Percentiles rank a stretch among this genome's conserved stretches.
Evolutionary conservation across 1,284 basidiomycete species (phyloP).

Genomic region (Naganishia cerealis): DNA sequence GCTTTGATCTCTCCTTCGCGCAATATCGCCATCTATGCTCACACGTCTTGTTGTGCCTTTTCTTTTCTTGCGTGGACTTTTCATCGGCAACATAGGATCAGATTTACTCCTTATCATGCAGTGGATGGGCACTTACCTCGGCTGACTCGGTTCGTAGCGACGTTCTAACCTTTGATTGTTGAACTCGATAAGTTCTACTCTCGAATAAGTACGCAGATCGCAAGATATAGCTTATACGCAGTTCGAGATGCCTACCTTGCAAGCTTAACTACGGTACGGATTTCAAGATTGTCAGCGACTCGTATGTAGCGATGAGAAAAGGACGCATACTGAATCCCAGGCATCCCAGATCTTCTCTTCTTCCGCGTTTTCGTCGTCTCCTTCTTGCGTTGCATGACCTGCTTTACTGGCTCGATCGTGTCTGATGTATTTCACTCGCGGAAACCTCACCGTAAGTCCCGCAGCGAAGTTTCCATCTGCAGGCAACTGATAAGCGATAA

Average conservation of each 20-base stretch:
- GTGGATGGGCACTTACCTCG: not conserved
- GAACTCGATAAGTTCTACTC: slow-evolving; percentile 41
- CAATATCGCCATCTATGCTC: not conserved
- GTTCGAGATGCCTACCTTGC: slow-evolving; percentile 37
- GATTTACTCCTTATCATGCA: not conserved
- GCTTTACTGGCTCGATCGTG: slow-evolving; percentile 43
- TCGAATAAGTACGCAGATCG: not conserved
- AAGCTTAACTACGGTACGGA: slow-evolving; percentile 41
- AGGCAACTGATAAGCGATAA: not conserved
- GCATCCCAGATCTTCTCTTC: slow-evolving; percentile 44
- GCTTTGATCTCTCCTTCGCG: not conserved
- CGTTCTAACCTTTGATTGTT: slow-evolving; percentile 45
- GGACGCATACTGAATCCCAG: slow-evolving; percentile 49
- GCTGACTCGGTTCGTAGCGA: slow-evolving; percentile 39
- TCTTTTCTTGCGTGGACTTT: slow-evolving; percentile 41
- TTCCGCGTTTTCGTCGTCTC: slow-evolving; percentile 51
- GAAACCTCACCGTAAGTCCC: slow-evolving; percentile 67
- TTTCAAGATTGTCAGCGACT: not conserved
- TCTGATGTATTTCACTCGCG: slow-evolving; percentile 75
- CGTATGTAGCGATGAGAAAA: not conserved
- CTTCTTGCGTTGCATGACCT: slow-evolving; percentile 41
- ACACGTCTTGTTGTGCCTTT: slow-evolving; percentile 39
- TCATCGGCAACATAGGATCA: slow-evolving; percentile 6
- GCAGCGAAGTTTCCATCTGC: slow-evolving; percentile 18
- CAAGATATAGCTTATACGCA: not conserved